Evolutionary conservation across 1,284 basidiomycete species (phyloP).

Genomic region (Puccinia novopanici): DNA sequence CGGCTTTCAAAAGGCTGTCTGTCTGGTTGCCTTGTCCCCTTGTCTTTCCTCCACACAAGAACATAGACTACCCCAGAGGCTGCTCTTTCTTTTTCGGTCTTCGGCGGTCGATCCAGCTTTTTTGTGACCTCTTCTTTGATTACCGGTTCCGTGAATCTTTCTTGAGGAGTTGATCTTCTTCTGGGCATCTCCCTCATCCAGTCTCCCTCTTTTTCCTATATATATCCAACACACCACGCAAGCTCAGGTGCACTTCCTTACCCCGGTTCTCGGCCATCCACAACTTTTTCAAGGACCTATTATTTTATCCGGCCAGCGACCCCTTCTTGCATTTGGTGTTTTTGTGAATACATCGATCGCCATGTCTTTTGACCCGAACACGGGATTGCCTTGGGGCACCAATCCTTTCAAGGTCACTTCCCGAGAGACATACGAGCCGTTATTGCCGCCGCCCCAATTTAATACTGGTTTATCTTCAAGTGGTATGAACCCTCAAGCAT

Average conservation of each 20-base stretch:
- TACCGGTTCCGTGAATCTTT: conserved; percentile 7
- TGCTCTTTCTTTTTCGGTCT: background rate
- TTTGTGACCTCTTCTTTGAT: background rate
- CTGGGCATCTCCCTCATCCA: background rate
- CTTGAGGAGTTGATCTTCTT: conserved; percentile 4
- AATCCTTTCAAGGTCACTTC: conserved; percentile 19
- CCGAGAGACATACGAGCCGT: conserved; percentile 2
- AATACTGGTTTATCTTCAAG: background rate
- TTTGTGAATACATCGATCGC: background rate
- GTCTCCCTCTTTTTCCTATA: background rate
- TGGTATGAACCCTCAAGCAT: background rate
- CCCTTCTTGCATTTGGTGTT: background rate
- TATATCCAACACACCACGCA: background rate
- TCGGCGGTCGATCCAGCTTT: conserved; percentile 14
- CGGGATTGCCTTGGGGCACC: conserved; percentile 21
- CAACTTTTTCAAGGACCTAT: background rate
- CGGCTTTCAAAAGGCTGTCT: background rate
- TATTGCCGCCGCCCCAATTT: background rate
- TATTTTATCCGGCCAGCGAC: too few species aligned
- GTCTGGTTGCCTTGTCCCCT: background rate
- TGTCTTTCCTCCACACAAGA: too few species aligned
- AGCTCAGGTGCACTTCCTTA: background rate
- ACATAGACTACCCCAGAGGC: background rate
- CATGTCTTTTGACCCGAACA: conserved; percentile 23
- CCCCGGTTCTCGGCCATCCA: background rate